A percentile compares a stretch with the other conserved stretches of the same genome.
phyloP scores from a whole-genome alignment of 2,329 filamentous ascomycete species.

The Alternaria gaisen region DNA sequence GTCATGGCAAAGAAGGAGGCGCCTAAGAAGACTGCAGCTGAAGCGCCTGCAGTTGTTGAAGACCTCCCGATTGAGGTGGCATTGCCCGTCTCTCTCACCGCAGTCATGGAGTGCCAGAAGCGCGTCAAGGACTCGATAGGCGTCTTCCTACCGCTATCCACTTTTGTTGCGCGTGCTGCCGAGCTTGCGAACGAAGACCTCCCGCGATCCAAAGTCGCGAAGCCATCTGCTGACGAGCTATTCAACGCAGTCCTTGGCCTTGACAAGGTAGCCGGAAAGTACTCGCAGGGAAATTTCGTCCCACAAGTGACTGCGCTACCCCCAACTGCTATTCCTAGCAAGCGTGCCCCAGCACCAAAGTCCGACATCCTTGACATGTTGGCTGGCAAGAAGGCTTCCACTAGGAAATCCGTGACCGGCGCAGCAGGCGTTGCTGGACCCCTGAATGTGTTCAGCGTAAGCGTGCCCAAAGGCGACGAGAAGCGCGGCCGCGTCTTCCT shows the following conservation, averaged over 20 bases:
- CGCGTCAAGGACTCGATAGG: conserved; percentile 80
- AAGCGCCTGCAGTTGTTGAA: conserved; percentile 52
- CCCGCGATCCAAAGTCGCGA: conserved; percentile 70
- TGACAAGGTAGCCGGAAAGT: conserved; percentile 57
- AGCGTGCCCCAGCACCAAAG: conserved; percentile 52
- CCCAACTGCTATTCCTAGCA: conserved; percentile 35
- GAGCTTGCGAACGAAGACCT: conserved; percentile 89
- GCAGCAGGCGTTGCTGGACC: conserved; percentile 54
- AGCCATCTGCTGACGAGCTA: conserved; percentile 79
- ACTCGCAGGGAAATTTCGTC: conserved; percentile 69
- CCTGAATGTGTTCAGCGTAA: conserved; percentile 82
- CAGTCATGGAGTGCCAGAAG: conserved; percentile 82
- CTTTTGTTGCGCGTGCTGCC: conserved; percentile 84
- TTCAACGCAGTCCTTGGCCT: conserved; percentile 89
- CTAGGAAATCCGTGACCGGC: conserved; percentile 36
- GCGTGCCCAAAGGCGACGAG: conserved; percentile 81
- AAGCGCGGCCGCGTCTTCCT: conserved; percentile 82
- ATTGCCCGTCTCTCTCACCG: conserved; percentile 78
- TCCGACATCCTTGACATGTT: conserved; percentile 87
- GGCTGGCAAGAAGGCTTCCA: conserved; percentile 40
- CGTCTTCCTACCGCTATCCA: conserved; percentile 81
- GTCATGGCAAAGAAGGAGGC: conserved; percentile 63
- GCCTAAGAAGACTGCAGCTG: conserved; percentile 58
- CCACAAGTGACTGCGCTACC: conserved; percentile 71
- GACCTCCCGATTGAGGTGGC: conserved; percentile 68